These are phyloP conservation scores for Talaromyces sp. DNA, from an alignment of 2,329 filamentous ascomycete species.

Conservation along the genomic window DNA sequence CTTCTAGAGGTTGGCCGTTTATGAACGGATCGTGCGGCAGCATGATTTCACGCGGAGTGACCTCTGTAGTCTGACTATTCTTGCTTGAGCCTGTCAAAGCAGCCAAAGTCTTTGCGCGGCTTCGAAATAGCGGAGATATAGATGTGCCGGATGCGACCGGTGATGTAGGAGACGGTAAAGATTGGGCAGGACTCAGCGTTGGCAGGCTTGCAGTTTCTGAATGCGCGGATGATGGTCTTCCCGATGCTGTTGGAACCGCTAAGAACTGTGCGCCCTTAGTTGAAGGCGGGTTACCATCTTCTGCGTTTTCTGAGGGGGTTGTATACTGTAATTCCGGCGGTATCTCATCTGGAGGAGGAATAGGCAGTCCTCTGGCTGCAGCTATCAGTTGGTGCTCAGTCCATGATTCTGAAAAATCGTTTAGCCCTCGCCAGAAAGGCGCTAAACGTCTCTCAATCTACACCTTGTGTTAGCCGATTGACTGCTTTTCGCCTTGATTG, in stretches of 20 bases:
- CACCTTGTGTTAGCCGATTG: slow-evolving; percentile 17
- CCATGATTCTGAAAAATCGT: slow-evolving; percentile 85
- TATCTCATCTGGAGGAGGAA: slow-evolving; percentile 78
- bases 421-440: slow-evolving; percentile 90
- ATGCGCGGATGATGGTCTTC: slow-evolving; percentile 66
- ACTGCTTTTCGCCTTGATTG: not conserved
- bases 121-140: slow-evolving; percentile 62
- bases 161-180: slow-evolving; percentile 55
- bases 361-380: slow-evolving; percentile 73
- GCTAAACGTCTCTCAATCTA: slow-evolving; percentile 90
- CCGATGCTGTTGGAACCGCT: slow-evolving; percentile 71
- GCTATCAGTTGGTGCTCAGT: slow-evolving; percentile 93
- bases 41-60: slow-evolving; percentile 70
- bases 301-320: slow-evolving; percentile 46
- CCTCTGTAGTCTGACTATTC: slow-evolving; percentile 65
- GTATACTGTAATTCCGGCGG: slow-evolving; percentile 61
- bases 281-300: slow-evolving; percentile 45
- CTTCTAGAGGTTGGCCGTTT: slow-evolving; percentile 90
- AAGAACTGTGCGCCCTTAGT: slow-evolving; percentile 63
- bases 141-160: slow-evolving; percentile 48
- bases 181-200: slow-evolving; percentile 37
- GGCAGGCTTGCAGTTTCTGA: slow-evolving; percentile 2
- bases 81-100: slow-evolving; percentile 72
- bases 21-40: slow-evolving; percentile 79
- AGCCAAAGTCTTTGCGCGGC: slow-evolving; percentile 82